Conservation (phyloP, 1,284 basidiomycete species). For the Austroboletus novae-zelandiae region DNA sequence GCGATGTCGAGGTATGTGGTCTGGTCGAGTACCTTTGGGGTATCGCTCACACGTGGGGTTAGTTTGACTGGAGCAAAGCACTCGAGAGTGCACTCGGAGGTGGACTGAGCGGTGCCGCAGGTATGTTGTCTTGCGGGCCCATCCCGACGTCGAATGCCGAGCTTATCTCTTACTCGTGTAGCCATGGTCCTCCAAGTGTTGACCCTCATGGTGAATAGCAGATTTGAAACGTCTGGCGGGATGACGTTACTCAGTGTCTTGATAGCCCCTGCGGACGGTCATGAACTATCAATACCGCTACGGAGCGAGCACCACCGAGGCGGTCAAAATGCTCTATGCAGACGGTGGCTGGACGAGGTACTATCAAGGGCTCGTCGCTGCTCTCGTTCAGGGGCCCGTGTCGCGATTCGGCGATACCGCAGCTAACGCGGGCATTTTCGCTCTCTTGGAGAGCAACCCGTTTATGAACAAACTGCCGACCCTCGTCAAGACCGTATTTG, state of each 20-base stretch:
- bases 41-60: background rate
- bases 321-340: conserved; percentile 63
- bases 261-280: conserved; percentile 72
- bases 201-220: conserved; percentile 64
- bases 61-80: conserved; percentile 79
- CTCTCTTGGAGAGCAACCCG: conserved; percentile 67
- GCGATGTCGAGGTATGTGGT: conserved; percentile 58
- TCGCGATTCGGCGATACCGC: conserved; percentile 89
- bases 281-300: conserved; percentile 93
- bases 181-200: conserved; percentile 91
- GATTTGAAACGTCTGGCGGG: no score
- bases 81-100: conserved; percentile 81
- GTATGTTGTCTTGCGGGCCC: conserved; percentile 34
- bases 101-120: conserved; percentile 81
- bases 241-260: conserved; percentile 8
- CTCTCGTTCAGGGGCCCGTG: conserved; percentile 76
- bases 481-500: conserved; percentile 69
- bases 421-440: conserved; percentile 78
- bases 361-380: conserved; percentile 80
- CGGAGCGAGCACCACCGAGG: conserved; percentile 69
- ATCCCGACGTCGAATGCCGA: background rate
- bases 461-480: conserved; percentile 63
- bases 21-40: background rate
- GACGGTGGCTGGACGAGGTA: conserved; percentile 82
- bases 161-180: conserved; percentile 17